Evolutionary conservation across 2,329 filamentous ascomycete genomes (phyloP).

Genomic region (Ophiostoma perfectum): DNA sequence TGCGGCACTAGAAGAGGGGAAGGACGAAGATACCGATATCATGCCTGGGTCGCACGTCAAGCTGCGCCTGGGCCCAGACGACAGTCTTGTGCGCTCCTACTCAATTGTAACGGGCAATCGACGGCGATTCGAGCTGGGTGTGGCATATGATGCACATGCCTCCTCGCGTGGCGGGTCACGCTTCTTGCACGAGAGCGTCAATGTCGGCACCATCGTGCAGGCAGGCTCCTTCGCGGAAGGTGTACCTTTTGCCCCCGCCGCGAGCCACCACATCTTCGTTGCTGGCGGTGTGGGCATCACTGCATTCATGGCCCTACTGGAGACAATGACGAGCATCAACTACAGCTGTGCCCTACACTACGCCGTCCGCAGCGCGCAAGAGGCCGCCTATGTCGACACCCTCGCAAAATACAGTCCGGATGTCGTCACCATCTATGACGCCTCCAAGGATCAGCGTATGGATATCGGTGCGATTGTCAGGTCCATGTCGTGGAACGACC

Average conservation of each 20-base stretch:
- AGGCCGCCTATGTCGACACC: slow-evolving; percentile 51
- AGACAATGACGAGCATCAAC: slow-evolving; percentile 41
- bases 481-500: background rate
- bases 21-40: background rate
- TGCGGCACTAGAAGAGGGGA: background rate
- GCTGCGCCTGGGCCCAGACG: background rate
- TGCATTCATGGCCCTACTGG: slow-evolving; percentile 52
- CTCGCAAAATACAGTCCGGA: slow-evolving; percentile 36
- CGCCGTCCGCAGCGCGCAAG: slow-evolving; percentile 47
- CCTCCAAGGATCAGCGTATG: slow-evolving; percentile 46
- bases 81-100: background rate
- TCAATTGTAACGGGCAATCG: background rate
- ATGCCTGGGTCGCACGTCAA: background rate
- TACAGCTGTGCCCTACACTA: slow-evolving; percentile 53
- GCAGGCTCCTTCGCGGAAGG: slow-evolving; percentile 45
- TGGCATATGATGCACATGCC: background rate
- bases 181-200: background rate
- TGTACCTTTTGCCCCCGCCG: slow-evolving; percentile 41
- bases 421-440: slow-evolving; percentile 48
- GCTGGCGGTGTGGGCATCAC: slow-evolving; percentile 62
- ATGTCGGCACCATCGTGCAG: background rate
- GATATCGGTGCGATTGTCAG: slow-evolving; percentile 41
- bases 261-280: slow-evolving; percentile 57
- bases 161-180: background rate
- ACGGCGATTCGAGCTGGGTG: background rate